A percentile compares a stretch with the other conserved stretches of the same genome.
Conservation (phyloP, 2,329 filamentous ascomycete species). For the Stemphylium lycopersici region DNA sequence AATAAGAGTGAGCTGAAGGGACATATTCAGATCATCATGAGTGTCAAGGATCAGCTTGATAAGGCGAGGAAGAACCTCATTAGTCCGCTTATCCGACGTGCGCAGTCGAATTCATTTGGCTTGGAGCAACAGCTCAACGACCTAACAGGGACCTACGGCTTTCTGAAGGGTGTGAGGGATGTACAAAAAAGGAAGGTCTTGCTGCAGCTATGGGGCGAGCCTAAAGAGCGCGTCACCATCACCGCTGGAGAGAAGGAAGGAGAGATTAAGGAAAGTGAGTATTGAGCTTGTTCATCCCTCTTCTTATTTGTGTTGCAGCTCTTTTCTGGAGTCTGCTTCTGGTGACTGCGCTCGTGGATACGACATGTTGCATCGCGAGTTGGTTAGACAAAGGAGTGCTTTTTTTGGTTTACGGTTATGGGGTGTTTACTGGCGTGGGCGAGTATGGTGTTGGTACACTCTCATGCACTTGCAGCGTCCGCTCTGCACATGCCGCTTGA, state of each 20-base stretch:
- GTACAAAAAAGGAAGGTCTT: conserved; percentile 83
- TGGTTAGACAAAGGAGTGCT: too few species aligned
- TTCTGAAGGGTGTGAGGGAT: conserved; percentile 76
- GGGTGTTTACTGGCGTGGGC: too few species aligned
- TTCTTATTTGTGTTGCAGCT: not conserved
- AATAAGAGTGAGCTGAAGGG: conserved; percentile 88
- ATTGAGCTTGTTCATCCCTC: not conserved
- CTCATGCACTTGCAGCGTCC: too few species aligned
- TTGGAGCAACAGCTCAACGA: conserved; percentile 87
- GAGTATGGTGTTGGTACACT: too few species aligned
- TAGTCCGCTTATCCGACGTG: conserved; percentile 77
- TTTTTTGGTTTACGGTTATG: too few species aligned
- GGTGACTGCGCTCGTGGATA: too few species aligned
- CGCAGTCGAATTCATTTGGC: conserved; percentile 70
- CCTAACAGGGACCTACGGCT: conserved; percentile 77
- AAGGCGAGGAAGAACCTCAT: conserved; percentile 80
- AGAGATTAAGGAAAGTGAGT: conserved; percentile 19
- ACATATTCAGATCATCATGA: conserved; percentile 82
- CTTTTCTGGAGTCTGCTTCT: not conserved
- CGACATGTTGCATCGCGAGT: too few species aligned
- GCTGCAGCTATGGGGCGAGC: conserved; percentile 68
- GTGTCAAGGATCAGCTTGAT: conserved; percentile 85
- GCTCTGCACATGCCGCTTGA: too few species aligned
- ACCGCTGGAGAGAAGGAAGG: conserved; percentile 25
- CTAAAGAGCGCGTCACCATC: conserved; percentile 38